phyloP scores from a whole-genome alignment of 805 yeast species.

The Suhomyces vadensis region DNA sequence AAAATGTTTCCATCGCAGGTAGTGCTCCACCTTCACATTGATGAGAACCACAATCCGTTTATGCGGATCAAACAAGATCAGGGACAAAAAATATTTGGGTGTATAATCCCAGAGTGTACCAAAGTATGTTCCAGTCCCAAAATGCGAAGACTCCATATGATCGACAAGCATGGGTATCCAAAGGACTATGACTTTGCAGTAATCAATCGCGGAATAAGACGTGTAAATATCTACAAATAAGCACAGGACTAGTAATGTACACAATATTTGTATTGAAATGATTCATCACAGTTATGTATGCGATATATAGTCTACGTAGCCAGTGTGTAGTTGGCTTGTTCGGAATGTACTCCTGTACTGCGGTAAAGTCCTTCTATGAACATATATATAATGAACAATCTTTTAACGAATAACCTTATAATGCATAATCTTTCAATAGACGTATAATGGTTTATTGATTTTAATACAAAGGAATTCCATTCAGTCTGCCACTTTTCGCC shows the following conservation, averaged over 20 bases:
- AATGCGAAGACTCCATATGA: conserved; percentile 49
- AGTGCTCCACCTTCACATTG: conserved; percentile 48
- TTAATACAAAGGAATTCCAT: too few species aligned
- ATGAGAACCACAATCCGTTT: conserved; percentile 56
- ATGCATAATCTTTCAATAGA: background rate
- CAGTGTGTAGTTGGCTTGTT: too few species aligned
- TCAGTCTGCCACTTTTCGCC: conserved; percentile 25
- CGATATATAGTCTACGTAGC: too few species aligned
- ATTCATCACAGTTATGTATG: too few species aligned
- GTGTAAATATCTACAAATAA: too few species aligned
- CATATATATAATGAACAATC: background rate
- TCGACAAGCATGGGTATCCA: conserved; percentile 54
- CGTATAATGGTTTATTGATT: too few species aligned
- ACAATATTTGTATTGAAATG: too few species aligned
- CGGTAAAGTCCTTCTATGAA: too few species aligned
- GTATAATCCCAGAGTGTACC: conserved; percentile 41
- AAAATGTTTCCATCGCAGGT: conserved; percentile 44
- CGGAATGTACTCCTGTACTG: too few species aligned
- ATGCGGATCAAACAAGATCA: conserved; percentile 31
- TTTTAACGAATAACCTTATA: background rate
- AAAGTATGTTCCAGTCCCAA: conserved; percentile 37
- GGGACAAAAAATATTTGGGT: conserved; percentile 44
- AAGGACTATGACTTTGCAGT: conserved; percentile 30
- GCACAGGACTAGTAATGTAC: too few species aligned
- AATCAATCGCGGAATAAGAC: conserved; percentile 27